Evolutionary conservation across 257 asterid genomes (phyloP).

Genomic region (Ophiorrhiza pumila): DNA sequence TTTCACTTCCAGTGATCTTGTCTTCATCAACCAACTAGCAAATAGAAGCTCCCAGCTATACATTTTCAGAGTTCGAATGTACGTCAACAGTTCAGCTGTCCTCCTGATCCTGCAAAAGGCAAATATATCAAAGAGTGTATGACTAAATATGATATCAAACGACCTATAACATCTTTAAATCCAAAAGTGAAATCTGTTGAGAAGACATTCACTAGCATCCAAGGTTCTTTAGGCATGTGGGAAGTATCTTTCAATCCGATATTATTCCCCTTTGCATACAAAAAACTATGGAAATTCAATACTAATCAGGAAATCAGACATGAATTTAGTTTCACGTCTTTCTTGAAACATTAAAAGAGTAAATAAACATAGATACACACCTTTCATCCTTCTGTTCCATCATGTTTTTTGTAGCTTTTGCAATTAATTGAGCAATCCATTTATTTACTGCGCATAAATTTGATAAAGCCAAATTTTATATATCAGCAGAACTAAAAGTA

Average conservation of each 20-base stretch:
- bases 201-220: background rate
- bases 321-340: background rate
- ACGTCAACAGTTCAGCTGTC: constrained; percentile 69
- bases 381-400: constrained; percentile 99
- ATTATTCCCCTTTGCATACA: background rate
- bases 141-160: constrained; percentile 1
- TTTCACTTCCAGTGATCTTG: constrained; percentile 75
- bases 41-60: constrained; percentile 91
- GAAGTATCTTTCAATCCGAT: background rate
- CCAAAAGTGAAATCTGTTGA: background rate
- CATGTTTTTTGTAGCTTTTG: constrained; percentile 79
- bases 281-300: background rate
- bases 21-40: constrained; percentile 72
- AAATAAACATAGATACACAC: constrained; percentile 27
- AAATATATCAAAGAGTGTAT: constrained; percentile 8
- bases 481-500: background rate
- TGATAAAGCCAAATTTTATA: background rate
- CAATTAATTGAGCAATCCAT: constrained; percentile 95
- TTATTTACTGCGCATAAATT: constrained; percentile 62
- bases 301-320: background rate
- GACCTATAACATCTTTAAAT: background rate
- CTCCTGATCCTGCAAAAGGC: constrained; percentile 69
- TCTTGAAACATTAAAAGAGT: background rate
- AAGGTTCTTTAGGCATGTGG: background rate
- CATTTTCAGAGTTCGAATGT: constrained; percentile 90